Percentiles rank a stretch among this genome's conserved stretches.
Conservation (phyloP, 129 eudicot genomes). For the Kitagawia praeruptora region DNA sequence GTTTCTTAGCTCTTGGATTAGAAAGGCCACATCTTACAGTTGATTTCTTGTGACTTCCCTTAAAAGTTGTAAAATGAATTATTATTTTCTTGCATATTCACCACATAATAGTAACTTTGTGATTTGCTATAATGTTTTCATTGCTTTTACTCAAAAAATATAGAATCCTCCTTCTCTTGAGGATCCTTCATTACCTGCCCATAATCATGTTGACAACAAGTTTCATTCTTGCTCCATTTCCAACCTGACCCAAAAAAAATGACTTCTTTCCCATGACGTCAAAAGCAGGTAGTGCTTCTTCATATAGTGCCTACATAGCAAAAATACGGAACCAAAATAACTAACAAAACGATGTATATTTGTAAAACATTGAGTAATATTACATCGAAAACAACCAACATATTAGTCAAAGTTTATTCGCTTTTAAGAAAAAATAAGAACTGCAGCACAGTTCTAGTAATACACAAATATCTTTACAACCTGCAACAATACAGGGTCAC, state of each 20-base stretch:
- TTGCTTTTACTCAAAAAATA: background rate
- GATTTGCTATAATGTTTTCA: background rate
- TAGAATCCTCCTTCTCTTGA: background rate
- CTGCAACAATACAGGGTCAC: background rate
- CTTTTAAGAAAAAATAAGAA: background rate
- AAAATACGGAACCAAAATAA: constrained; percentile 1
- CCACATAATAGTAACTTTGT: background rate
- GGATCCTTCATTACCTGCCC: constrained; percentile 62
- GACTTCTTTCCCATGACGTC: constrained; percentile 95
- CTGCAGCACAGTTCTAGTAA: background rate
- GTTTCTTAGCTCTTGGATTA: background rate
- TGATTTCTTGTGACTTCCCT: background rate
- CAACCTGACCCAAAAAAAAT: constrained; percentile 75
- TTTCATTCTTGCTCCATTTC: constrained; percentile 98
- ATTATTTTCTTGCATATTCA: background rate
- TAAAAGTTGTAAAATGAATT: background rate
- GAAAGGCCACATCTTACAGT: background rate
- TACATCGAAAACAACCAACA: background rate
- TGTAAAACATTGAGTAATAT: background rate
- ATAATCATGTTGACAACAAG: constrained; percentile 97
- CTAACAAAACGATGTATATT: background rate
- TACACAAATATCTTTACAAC: background rate
- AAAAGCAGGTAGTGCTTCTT: constrained; percentile 71
- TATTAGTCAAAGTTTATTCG: background rate
- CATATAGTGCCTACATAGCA: constrained; percentile 54